These are phyloP conservation scores for Lentithecium fluviatile DNA, from an alignment of 495 filamentous ascomycete genomes.

Conservation along the genomic window DNA sequence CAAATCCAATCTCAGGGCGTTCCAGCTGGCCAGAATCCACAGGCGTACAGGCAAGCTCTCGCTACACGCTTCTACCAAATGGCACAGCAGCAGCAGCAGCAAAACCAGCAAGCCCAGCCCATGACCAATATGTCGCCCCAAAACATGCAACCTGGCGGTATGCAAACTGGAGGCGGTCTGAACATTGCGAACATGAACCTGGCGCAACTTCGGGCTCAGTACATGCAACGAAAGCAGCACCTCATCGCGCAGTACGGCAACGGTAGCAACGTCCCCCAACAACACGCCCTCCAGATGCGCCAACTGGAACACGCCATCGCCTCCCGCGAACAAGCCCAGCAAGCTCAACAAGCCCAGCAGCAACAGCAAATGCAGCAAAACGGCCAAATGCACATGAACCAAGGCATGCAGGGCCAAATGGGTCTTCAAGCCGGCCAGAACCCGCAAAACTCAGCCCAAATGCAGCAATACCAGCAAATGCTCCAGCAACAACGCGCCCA, in stretches of 20 bases:
- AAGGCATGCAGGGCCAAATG: neutral
- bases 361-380: neutral
- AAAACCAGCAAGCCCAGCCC: neutral
- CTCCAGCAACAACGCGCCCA: slow-evolving; percentile 15
- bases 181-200: neutral
- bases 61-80: slow-evolving; percentile 16
- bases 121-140: slow-evolving; percentile 18
- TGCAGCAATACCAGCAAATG: slow-evolving; percentile 23
- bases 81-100: slow-evolving; percentile 7
- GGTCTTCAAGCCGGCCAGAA: too few species aligned
- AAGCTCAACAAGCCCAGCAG: slow-evolving; percentile 1
- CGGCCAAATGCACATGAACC: neutral
- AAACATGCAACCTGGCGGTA: neutral
- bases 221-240: slow-evolving; percentile 1
- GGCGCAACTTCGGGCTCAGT: neutral
- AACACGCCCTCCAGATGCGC: neutral
- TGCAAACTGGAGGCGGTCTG: neutral
- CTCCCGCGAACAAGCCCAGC: neutral
- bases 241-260: neutral
- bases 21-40: slow-evolving; percentile 25
- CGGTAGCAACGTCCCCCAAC: neutral
- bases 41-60: slow-evolving; percentile 12
- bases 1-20: slow-evolving; percentile 19
- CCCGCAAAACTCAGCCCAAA: slow-evolving; percentile 17
- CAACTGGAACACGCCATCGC: neutral